These are phyloP conservation scores for Pythium coloratum DNA, from an alignment of 352 stramenopile genomes.

Conservation along the genomic window DNA sequence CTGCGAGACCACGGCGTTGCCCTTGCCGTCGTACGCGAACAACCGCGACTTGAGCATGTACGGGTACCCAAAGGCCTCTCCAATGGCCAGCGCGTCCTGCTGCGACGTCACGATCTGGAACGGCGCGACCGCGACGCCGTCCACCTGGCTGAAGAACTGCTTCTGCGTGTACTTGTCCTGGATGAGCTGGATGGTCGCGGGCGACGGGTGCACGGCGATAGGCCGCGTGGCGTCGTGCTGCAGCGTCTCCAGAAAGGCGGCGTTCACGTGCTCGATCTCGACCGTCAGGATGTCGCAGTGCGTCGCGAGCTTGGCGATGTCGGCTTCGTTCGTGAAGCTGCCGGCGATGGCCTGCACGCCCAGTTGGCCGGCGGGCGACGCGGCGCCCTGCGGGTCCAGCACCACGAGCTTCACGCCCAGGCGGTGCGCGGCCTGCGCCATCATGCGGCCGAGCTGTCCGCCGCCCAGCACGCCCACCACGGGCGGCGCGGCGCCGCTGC, in stretches of 20 bases:
- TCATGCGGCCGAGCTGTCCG: slow-evolving; percentile 98
- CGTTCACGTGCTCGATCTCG: slow-evolving; percentile 99
- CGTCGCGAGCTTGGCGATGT: slow-evolving; percentile 69
- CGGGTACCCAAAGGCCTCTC: slow-evolving; percentile 89
- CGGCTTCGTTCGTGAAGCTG: slow-evolving; percentile 68
- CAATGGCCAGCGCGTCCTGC: slow-evolving; percentile 43
- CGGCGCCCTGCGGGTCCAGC: slow-evolving; percentile 89
- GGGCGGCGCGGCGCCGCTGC: slow-evolving; percentile 40
- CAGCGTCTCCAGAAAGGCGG: slow-evolving; percentile 88
- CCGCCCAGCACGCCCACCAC: slow-evolving; percentile 93
- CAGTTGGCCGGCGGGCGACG: slow-evolving; percentile 71
- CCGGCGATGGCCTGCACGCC: slow-evolving; percentile 71
- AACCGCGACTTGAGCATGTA: slow-evolving; percentile 97
- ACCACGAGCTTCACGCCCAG: slow-evolving; percentile 93
- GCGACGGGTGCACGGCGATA: slow-evolving; percentile 76
- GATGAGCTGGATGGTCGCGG: slow-evolving; percentile 93
- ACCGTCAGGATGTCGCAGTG: slow-evolving; percentile 95
- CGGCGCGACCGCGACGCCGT: slow-evolving; percentile 50
- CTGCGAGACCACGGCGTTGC: slow-evolving; percentile 93
- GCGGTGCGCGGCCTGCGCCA: slow-evolving; percentile 95
- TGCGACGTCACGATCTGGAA: slow-evolving; percentile 55
- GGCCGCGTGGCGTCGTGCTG: slow-evolving; percentile 31
- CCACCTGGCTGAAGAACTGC: slow-evolving; percentile 63
- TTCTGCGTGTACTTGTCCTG: slow-evolving; percentile 98
- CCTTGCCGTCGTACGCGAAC: slow-evolving; percentile 96